A percentile compares a stretch with the other conserved stretches of the same genome.
These are phyloP conservation scores for Gnomoniopsis smithogilvyi DNA, from an alignment of 2,329 filamentous ascomycete genomes.

Conservation along the genomic window DNA sequence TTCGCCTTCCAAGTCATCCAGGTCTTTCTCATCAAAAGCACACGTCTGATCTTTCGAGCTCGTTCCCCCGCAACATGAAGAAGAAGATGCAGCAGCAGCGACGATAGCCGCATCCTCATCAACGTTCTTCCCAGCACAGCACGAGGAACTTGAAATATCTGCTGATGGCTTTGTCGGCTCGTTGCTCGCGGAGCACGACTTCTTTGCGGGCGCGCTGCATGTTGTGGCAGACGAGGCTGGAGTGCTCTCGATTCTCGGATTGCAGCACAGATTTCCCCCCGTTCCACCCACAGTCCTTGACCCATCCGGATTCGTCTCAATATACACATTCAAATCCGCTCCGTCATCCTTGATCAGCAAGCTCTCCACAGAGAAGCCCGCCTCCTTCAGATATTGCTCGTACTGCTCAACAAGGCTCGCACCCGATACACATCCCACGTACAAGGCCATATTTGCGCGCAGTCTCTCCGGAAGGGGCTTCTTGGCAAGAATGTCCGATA, in stretches of 20 bases:
- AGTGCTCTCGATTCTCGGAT: conserved; percentile 8
- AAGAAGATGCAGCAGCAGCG: conserved; percentile 7
- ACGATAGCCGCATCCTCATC: conserved; percentile 16
- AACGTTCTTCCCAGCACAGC: conserved; percentile 15
- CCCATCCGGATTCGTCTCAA: conserved; percentile 27
- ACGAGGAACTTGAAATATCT: not conserved
- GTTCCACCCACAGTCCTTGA: conserved; percentile 14
- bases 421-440: conserved; percentile 59
- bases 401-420: conserved; percentile 52
- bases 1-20: conserved; percentile 24
- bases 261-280: conserved; percentile 21
- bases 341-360: conserved; percentile 42
- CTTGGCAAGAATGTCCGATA: conserved; percentile 57
- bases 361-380: conserved; percentile 47
- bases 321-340: conserved; percentile 46
- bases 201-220: not conserved
- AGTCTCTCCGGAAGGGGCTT: conserved; percentile 46
- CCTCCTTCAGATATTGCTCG: conserved; percentile 44
- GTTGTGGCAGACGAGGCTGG: conserved; percentile 7
- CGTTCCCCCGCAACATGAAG: conserved; percentile 6
- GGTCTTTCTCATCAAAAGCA: conserved; percentile 14
- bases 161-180: not conserved
- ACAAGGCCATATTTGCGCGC: conserved; percentile 46
- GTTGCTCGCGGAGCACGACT: not conserved
- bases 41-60: conserved; percentile 21